Evolutionary conservation across 192 early-diverging fungal genomes (phyloP), one percentile per base, ranked within the genome.

Genomic region (Umbelopsis vinacea): DNA sequence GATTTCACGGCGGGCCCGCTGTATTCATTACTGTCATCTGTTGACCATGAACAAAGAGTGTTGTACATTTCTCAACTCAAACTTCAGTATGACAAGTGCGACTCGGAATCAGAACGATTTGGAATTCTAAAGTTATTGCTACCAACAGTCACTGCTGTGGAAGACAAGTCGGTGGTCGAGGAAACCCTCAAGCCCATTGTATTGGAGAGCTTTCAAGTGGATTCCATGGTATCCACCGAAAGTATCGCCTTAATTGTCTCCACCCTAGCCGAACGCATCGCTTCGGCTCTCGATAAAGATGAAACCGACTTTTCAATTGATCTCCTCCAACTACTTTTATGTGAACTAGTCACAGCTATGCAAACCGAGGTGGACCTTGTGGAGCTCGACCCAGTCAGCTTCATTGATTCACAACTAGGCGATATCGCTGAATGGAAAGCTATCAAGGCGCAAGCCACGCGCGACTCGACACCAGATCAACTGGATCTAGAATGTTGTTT

Each of bases 401-500:
- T 69, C 71, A 57, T 79, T 17, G 40, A 47, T 14, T 6, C 29
- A 7, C 38, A 26, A 15, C 26, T 70, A 6, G 33, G 35, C 2
- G 37, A 70, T n/a, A 22, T 37, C 10, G n/a, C 24, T 1, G 29
- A 52, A 46, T 74, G 67, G 66, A 53, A 67, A 4, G 33, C 26
- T 11, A 53, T 74, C 17, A 68, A 74, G 37, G 66, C 24, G 7
- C 33, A 68, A 37, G 52, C 46, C 33, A 46, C 35, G n/a, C 23
- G 52, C 24, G 33, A 38, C 11, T 37, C 53, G 46, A 47, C 33
- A 15, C 52, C 52, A 0, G 43, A 47, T 37, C 52, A 67, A 50
- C 33, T 79, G 10, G 78, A 80, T 45, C 71, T 80, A 0, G 78
- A 80, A 54, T 75, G 71, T 35, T 80, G 78, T 40, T 50, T 80